Evolutionary conservation across 768 basidiomycete genomes (phyloP).

Genomic region (Suillus luteus): DNA sequence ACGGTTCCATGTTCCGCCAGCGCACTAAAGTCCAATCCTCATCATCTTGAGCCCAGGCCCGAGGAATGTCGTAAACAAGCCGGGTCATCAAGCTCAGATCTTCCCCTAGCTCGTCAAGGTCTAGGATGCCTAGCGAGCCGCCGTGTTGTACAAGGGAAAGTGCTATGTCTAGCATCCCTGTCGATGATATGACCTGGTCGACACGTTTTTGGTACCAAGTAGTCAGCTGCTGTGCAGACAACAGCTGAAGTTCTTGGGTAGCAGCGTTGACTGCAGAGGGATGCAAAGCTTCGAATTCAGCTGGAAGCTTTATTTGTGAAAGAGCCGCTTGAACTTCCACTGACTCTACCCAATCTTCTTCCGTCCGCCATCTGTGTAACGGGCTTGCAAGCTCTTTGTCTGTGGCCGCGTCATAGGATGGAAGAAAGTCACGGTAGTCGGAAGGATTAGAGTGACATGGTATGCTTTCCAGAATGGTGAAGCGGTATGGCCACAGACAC

Average conservation of each 20-base stretch:
- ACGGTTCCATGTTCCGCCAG: conserved; percentile 72
- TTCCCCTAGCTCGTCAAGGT: conserved; percentile 85
- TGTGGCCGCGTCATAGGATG: conserved; percentile 51
- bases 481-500: conserved; percentile 67
- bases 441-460: conserved; percentile 74
- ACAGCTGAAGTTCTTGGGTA: conserved; percentile 14
- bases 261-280: conserved; percentile 14
- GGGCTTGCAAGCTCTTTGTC: conserved; percentile 43
- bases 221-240: conserved; percentile 44
- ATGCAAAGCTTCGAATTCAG: conserved; percentile 17
- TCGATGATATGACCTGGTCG: conserved; percentile 56
- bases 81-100: conserved; percentile 86
- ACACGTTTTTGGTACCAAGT: conserved; percentile 78
- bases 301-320: conserved; percentile 22
- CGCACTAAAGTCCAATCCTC: conserved; percentile 76
- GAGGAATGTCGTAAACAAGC: conserved; percentile 81
- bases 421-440: conserved; percentile 62
- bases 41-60: conserved; percentile 37
- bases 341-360: conserved; percentile 62
- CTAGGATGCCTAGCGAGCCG: conserved; percentile 75
- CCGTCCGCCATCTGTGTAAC: conserved; percentile 49
- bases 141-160: conserved; percentile 83
- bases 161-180: conserved; percentile 80
- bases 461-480: conserved; percentile 68
- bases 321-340: conserved; percentile 46